Evolutionary conservation across 2,329 filamentous ascomycete species (phyloP).

Genomic region (Exophiala oligosperma): DNA sequence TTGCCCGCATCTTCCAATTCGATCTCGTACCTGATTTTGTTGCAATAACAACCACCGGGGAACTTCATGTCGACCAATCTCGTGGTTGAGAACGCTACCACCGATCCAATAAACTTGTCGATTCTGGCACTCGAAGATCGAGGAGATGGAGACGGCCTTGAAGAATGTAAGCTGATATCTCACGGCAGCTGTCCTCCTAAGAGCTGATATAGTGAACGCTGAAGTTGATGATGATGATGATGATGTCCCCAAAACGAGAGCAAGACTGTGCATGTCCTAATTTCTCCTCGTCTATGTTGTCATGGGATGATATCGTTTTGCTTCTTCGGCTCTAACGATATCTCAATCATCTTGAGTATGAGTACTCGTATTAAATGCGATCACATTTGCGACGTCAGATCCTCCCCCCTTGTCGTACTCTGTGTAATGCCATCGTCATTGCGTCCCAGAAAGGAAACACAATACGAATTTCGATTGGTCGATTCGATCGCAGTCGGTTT

Average conservation of each 20-base stretch:
- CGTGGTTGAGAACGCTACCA: neutral
- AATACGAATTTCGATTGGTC: neutral
- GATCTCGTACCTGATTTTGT: slow-evolving; percentile 48
- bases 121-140: neutral
- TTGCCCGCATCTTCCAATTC: slow-evolving; percentile 47
- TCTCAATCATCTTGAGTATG: neutral
- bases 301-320: too few species aligned
- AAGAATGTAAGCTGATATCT: neutral
- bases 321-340: too few species aligned
- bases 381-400: slow-evolving; percentile 1
- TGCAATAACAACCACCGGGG: slow-evolving; percentile 48
- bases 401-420: neutral
- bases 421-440: neutral
- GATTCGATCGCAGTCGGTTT: neutral
- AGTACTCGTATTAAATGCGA: neutral
- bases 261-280: too few species aligned
- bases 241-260: too few species aligned
- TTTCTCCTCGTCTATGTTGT: too few species aligned
- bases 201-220: neutral
- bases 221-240: too few species aligned
- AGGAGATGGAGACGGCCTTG: too few species aligned
- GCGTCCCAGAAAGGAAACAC: neutral
- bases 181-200: neutral
- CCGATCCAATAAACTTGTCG: neutral
- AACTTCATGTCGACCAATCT: slow-evolving; percentile 10